Evolutionary conservation across 2,329 filamentous ascomycete genomes (phyloP).

Genomic region (Pseudocercospora fijiensis): DNA sequence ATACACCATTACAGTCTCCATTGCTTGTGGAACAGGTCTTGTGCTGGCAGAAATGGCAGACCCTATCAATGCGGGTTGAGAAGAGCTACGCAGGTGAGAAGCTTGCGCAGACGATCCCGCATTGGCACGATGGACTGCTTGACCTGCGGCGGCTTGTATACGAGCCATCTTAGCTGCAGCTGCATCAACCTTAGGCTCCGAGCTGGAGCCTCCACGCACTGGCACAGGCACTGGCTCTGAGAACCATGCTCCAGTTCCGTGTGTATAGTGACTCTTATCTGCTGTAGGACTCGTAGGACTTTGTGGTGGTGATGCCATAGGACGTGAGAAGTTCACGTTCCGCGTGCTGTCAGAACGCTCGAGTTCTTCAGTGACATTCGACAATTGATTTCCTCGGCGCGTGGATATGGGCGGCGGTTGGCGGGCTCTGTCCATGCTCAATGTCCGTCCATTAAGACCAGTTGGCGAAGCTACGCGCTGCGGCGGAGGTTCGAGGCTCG

Average conservation of each 20-base stretch:
- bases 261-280: slow-evolving; percentile 28
- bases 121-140: slow-evolving; percentile 22
- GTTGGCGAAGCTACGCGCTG: slow-evolving; percentile 48
- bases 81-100: slow-evolving; percentile 12
- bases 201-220: slow-evolving; percentile 28
- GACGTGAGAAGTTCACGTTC: slow-evolving; percentile 55
- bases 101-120: slow-evolving; percentile 18
- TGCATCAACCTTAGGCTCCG: slow-evolving; percentile 16
- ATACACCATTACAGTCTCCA: slow-evolving; percentile 36
- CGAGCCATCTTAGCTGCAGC: slow-evolving; percentile 24
- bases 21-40: slow-evolving; percentile 15
- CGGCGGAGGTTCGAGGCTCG: slow-evolving; percentile 52
- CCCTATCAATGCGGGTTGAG: slow-evolving; percentile 14
- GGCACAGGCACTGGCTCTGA: slow-evolving; percentile 60
- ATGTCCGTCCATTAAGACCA: slow-evolving; percentile 31
- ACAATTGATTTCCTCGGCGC: slow-evolving; percentile 37
- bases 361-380: slow-evolving; percentile 43
- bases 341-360: slow-evolving; percentile 46
- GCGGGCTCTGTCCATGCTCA: slow-evolving; percentile 34
- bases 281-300: slow-evolving; percentile 24
- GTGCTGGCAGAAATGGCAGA: slow-evolving; percentile 6
- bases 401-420: slow-evolving; percentile 21
- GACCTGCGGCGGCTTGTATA: slow-evolving; percentile 25
- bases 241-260: slow-evolving; percentile 53
- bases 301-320: slow-evolving; percentile 47